These are phyloP conservation scores for Saccharomycopsis synnaedendra DNA, from an alignment of 805 yeast species.

Conservation along the genomic window DNA sequence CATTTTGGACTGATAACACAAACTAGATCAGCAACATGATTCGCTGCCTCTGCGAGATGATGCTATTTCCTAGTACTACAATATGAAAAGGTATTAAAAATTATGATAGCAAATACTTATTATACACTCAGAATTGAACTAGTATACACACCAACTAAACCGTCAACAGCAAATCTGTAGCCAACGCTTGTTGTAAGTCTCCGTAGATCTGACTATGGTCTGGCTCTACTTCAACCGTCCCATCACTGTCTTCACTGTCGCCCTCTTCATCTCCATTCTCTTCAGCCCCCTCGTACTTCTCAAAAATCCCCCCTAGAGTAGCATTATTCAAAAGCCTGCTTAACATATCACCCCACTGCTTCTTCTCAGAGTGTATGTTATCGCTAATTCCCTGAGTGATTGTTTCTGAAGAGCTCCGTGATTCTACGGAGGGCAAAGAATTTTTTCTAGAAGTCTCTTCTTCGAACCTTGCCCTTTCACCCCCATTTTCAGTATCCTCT, in stretches of 20 bases:
- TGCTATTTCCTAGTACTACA: no score
- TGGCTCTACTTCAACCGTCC: neutral
- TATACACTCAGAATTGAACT: no score
- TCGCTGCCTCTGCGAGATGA: no score
- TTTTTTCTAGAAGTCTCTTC: neutral
- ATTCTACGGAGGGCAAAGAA: neutral
- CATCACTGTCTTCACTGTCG: neutral
- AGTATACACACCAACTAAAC: no score
- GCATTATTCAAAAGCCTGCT: slow-evolving; percentile 1
- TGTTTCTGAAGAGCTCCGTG: no score
- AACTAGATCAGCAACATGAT: no score
- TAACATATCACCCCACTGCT: slow-evolving; percentile 8
- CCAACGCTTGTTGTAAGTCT: no score
- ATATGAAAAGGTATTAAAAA: no score
- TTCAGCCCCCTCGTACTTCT: neutral
- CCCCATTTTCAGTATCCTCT: neutral
- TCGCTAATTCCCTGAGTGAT: neutral
- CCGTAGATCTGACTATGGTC: no score
- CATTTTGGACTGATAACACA: no score
- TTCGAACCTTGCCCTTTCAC: neutral
- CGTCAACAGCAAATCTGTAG: no score
- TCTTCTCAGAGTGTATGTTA: slow-evolving; percentile 4
- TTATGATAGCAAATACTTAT: no score
- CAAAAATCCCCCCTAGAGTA: neutral
- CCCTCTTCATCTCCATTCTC: neutral